These are phyloP conservation scores for Pelagophyceae sp. DNA, from an alignment of 352 stramenopile genomes.

Conservation along the genomic window DNA sequence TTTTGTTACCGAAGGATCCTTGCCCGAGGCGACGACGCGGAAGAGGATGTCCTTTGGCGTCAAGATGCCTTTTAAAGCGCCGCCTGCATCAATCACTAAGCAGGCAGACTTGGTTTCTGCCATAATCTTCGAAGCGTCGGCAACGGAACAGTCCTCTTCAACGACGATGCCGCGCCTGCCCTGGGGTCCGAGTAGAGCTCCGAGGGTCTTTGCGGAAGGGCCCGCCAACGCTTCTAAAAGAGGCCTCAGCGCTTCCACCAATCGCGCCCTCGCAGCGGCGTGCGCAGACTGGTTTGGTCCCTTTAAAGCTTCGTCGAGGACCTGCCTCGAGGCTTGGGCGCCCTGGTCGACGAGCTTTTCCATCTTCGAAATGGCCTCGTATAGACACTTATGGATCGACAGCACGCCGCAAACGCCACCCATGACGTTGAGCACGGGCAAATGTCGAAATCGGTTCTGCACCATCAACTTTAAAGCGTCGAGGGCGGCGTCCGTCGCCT, in stretches of 20 bases:
- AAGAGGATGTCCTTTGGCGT: slow-evolving; percentile 95
- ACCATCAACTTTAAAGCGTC: slow-evolving; percentile 95
- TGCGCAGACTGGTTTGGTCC: too few species aligned
- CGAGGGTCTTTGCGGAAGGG: not conserved
- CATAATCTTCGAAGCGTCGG: slow-evolving; percentile 84
- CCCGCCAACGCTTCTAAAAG: not conserved
- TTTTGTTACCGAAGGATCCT: slow-evolving; percentile 75
- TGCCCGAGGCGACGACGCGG: slow-evolving; percentile 78
- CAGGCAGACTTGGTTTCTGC: slow-evolving; percentile 81
- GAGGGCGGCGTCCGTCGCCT: slow-evolving; percentile 79
- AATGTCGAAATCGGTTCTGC: slow-evolving; percentile 88
- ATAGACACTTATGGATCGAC: slow-evolving; percentile 96
- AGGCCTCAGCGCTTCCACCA: too few species aligned
- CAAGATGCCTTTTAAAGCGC: slow-evolving; percentile 86
- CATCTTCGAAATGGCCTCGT: slow-evolving; percentile 94
- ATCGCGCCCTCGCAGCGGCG: too few species aligned
- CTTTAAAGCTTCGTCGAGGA: too few species aligned
- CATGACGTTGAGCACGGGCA: slow-evolving; percentile 76
- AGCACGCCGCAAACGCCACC: slow-evolving; percentile 84
- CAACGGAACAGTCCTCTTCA: slow-evolving; percentile 37
- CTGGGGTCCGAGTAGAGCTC: not conserved
- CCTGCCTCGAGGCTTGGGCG: too few species aligned
- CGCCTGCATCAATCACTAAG: slow-evolving; percentile 81
- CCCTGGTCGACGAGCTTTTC: slow-evolving; percentile 59
- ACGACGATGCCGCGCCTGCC: too few species aligned